Evolutionary conservation across 2,329 filamentous ascomycete species (phyloP), one percentile per base, ranked within the genome.

Genomic region (Hypoxylon sp.): DNA sequence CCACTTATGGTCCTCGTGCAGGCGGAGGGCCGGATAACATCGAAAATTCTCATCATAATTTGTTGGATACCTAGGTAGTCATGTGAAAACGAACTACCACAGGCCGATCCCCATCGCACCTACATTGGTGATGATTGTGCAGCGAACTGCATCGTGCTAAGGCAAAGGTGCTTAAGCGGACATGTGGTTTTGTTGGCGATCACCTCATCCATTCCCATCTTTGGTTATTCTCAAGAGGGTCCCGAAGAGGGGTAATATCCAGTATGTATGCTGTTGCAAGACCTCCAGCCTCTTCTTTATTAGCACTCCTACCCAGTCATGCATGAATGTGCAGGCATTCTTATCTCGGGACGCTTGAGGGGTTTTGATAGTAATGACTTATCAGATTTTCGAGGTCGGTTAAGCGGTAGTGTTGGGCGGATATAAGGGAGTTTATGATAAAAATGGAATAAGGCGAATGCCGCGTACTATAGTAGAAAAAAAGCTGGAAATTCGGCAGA

Each of bases 61-160:
- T 47, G 24, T 34, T 24, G 46, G n/a, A n/a, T n/a, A n/a, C n/a
- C n/a, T n/a, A n/a, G 50, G 11, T 54, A 30, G 32, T 57, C 58
- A 65, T 65, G 57, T 58, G 56, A 56, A 63, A 13, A 37, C 19
- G n/a, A 30, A 22, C n/a, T 43, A 24, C 22, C 49, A 20, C 44
- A 56, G 37, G 13, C 32, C 15, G 19, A n/a, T n/a, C 32, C 37
- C 6, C 17, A 41, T 41, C 8, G 8, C 37, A 41, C 37, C 19
- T 48, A 54, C 20, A 17, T 61, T 4, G 39, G 46, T 20, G 49
- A 28, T 54, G 44, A 60, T 34, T 59, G 59, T 32, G 56, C 58
- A 58, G 62, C 20, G 53, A 22, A 49, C 52, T 56, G 65, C 65
- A 65, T 65, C 56, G 43, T 64, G 39, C 49, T 63, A 58, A 61